Base-by-base conservation (phyloP, 2,329 filamentous ascomycete species). In the Tolypocladium endophyticum region DNA sequence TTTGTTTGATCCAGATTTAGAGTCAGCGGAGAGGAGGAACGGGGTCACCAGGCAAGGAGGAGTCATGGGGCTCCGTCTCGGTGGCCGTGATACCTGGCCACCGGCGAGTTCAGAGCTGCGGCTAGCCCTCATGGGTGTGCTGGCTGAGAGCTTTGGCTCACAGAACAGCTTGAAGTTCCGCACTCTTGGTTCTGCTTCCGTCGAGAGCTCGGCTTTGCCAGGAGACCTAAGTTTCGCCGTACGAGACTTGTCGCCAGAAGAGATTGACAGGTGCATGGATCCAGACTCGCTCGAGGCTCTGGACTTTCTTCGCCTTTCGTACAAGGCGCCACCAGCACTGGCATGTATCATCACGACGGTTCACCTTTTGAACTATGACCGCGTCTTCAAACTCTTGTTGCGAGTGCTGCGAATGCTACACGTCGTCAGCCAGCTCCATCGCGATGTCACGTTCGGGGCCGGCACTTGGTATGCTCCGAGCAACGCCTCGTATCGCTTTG, bases 31-130 rank as follows among this genome's bases (percentile, higher is more conserved):
- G 69, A 81, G 88, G 52, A 83, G 84, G 56, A 77, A 83, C 23
- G 90, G 90, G 3, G 79, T 87, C 38, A 84, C 89, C 53, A 82
- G 86, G 11, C 83, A 83, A 54, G 87, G 89, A 56, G 83, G 86
- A 60, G 77, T 84, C 18, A 93, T 96, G 79, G 93, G 94, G 1
- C 79, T 97, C 47, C 87, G 92, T 47, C 78, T 97, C 0, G 89
- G 89, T n/a, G 85, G 84, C 2, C 84, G 91, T 66, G 86, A 90
- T 59, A 90, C 81, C 38, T 97, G 94, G 94, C 94, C 94, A 33
- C 94, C 94, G 5, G 92, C 92, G 30, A 95, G 90, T 71, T 97
- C 92, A 0, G 94, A 97, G 71, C 76, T 99, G n/a, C 85, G 92
- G 12, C 79, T 97, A 6, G 90, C 90, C 0, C 79, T 99, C 23